A percentile compares a stretch with the other conserved stretches of the same genome.
phyloP scores from a whole-genome alignment of 2,329 filamentous ascomycete genomes.

The Fusarium newnesense region DNA sequence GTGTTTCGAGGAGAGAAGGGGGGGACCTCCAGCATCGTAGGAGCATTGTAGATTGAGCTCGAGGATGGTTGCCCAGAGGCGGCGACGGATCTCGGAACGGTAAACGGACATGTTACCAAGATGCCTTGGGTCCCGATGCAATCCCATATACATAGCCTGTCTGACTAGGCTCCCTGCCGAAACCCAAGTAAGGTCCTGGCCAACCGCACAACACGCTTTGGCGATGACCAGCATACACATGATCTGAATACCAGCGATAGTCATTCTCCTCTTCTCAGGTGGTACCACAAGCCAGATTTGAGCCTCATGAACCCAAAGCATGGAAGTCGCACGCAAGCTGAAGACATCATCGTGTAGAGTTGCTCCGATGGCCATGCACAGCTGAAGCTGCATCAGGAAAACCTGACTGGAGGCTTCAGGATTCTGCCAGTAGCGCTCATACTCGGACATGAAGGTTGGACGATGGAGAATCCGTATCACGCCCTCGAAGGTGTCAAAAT shows the following conservation, averaged over 20 bases:
- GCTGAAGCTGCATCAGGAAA: conserved; percentile 64
- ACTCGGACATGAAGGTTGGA: conserved; percentile 66
- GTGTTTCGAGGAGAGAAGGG: conserved; percentile 57
- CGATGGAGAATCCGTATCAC: conserved; percentile 67
- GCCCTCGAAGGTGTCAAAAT: conserved; percentile 66
- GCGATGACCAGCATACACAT: conserved; percentile 63
- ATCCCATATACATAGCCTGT: conserved; percentile 66
- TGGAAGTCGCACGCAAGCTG: conserved; percentile 54
- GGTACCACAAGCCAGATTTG: conserved; percentile 61
- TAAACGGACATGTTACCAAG: conserved; percentile 60
- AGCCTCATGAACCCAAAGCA: conserved; percentile 64
- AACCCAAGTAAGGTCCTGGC: conserved; percentile 64
- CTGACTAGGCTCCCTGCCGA: conserved; percentile 61
- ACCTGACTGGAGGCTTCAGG: conserved; percentile 51
- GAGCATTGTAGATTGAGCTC: conserved; percentile 64
- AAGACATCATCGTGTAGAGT: conserved; percentile 58
- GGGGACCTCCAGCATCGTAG: conserved; percentile 61
- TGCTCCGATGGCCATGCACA: conserved; percentile 63
- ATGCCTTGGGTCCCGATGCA: conserved; percentile 65
- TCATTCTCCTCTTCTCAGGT: conserved; percentile 60
- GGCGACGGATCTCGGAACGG: conserved; percentile 63
- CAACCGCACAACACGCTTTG: conserved; percentile 58
- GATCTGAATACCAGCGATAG: conserved; percentile 60
- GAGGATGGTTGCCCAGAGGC: conserved; percentile 66
- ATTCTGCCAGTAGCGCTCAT: conserved; percentile 60